Conservation (phyloP, 148 eudicot genomes). For the Tetragonia tetragonoides region DNA sequence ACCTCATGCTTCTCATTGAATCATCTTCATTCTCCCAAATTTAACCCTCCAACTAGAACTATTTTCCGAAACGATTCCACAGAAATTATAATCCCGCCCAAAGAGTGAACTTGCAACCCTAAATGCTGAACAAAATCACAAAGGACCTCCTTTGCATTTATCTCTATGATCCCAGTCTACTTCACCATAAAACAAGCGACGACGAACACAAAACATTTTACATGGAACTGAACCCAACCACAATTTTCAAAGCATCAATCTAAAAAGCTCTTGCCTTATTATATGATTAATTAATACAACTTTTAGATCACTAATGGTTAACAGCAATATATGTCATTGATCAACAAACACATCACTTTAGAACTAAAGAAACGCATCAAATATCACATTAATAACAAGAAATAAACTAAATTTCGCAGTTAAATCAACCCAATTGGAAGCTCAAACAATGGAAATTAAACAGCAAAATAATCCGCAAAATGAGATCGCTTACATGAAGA, state of each 20-base stretch:
- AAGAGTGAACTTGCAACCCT: background rate
- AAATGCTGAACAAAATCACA: background rate
- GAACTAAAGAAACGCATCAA: background rate
- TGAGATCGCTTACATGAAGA: slow-evolving; percentile 69
- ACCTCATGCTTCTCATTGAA: background rate
- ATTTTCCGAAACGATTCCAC: background rate
- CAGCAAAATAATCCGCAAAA: background rate
- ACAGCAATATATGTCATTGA: background rate
- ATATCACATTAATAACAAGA: background rate
- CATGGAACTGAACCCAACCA: background rate
- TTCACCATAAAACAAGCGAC: background rate
- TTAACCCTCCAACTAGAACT: background rate
- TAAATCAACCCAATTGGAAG: background rate
- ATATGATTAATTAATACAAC: background rate
- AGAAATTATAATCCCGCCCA: background rate
- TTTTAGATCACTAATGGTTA: background rate
- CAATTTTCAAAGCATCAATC: background rate
- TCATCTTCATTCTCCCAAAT: background rate
- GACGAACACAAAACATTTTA: background rate
- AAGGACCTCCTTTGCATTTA: background rate
- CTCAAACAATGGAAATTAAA: background rate
- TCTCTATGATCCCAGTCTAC: background rate
- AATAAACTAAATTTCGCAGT: background rate
- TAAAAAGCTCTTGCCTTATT: background rate
- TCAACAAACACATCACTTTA: background rate